phyloP scores from a whole-genome alignment of 2,329 filamentous ascomycete genomes.

The Alternaria sp. region DNA sequence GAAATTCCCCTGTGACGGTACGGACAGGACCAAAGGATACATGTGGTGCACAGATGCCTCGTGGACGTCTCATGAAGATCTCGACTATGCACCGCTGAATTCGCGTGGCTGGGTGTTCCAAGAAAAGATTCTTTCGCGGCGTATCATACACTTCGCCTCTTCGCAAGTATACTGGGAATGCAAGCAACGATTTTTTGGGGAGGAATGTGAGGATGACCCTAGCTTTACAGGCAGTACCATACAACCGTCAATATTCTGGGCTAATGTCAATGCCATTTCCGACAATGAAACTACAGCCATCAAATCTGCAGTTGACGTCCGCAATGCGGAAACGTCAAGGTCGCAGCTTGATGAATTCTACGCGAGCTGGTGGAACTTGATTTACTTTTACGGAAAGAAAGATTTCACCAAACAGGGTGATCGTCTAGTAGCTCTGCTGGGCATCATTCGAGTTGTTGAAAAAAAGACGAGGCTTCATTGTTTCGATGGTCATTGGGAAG shows the following conservation, averaged over 20 bases:
- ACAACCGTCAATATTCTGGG: no score
- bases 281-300: no score
- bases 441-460: neutral
- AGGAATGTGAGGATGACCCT: no score
- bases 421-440: neutral
- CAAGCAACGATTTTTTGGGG: neutral
- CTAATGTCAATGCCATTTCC: no score
- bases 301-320: no score
- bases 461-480: neutral
- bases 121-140: neutral
- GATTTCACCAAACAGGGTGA: no score
- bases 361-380: no score
- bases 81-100: neutral
- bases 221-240: no score
- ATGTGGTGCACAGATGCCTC: neutral
- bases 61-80: rapidly evolving
- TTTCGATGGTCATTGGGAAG: neutral
- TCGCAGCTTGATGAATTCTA: no score
- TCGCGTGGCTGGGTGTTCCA: neutral
- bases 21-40: neutral
- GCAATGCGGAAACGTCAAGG: no score
- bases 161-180: neutral
- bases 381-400: no score
- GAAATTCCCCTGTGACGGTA: rapidly evolving
- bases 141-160: neutral